Base-by-base conservation (phyloP, 2,329 filamentous ascomycete genomes). In the Coniochaeta pulveracea region DNA sequence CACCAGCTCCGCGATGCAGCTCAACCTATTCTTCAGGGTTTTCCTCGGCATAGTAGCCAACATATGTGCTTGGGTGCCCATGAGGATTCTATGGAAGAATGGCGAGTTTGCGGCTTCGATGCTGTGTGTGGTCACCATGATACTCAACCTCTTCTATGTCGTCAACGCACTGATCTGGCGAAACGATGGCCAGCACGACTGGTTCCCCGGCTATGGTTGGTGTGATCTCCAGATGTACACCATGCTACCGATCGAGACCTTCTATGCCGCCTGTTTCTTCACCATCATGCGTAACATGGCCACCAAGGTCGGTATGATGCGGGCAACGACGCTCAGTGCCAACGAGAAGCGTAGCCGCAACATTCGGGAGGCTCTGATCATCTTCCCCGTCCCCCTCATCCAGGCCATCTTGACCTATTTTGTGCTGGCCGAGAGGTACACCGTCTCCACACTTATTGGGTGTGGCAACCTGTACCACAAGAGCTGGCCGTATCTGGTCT, bases 251-350 rank as follows among this genome's bases (percentile, higher is more conserved):
- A 37, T 63, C 17, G 46, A 59, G 25, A 60, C 61, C 2, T 44
- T 66, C 26, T 74, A 62, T 46, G 57, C 57, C 25, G 62, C 64
- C n/a, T 62, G 63, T 22, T 54, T 72, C 27, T 63, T 72, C 33
- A 64, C 66, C 46, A 64, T 72, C 37, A 67, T 74, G 60, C 61
- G 62, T 10, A 64, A 69, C 27, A 58, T 76, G 8, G 59, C 69
- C 10, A 48, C 56, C 23, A 67, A 69, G 43, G 59, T 76, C 34
- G 59, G 58, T 19, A 46, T 68, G 17, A 41, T 59, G 33, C 54
- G 64, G 3, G 61, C 57, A 16, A 52, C 54, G 31, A 52, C 55
- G 5, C 49, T 64, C 5, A 58, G 55, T 2, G 40, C 47, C 12
- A 42, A 38, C 4, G 68, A 73, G 51, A 58, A 50, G 36, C 54